Percentiles rank a stretch among this genome's conserved stretches.
Evolutionary conservation across 805 yeast species (phyloP).

Genomic region (Candida nemodendra): DNA sequence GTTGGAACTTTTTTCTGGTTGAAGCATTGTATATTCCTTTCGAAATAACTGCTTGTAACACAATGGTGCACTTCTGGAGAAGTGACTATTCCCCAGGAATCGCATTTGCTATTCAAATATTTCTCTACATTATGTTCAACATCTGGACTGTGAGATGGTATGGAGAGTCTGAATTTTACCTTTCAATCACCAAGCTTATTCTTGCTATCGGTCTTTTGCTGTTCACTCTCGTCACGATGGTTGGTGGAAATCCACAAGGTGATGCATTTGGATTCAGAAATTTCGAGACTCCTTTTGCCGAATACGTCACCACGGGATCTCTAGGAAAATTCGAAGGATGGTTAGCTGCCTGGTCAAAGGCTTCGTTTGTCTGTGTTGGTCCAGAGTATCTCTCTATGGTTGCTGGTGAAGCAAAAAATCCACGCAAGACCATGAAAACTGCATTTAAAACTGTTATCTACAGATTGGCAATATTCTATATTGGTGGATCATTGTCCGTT

Average conservation of each 20-base stretch:
- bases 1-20: conserved; percentile 42
- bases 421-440: conserved; percentile 38
- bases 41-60: conserved; percentile 48
- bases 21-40: conserved; percentile 47
- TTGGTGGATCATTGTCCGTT: conserved; percentile 44
- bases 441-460: conserved; percentile 43
- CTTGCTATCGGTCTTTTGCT: conserved; percentile 47
- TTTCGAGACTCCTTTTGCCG: conserved; percentile 44
- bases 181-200: conserved; percentile 45
- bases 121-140: conserved; percentile 42
- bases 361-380: conserved; percentile 41
- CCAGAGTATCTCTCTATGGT: conserved; percentile 46
- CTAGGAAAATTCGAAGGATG: conserved; percentile 43
- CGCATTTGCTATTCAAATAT: conserved; percentile 42
- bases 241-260: conserved; percentile 53
- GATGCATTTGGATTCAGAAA: conserved; percentile 50
- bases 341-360: conserved; percentile 37
- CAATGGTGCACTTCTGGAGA: conserved; percentile 54
- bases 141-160: conserved; percentile 47
- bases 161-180: conserved; percentile 52
- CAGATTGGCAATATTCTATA: conserved; percentile 43
- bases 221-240: conserved; percentile 53
- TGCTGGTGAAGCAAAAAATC: conserved; percentile 43
- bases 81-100: conserved; percentile 48
- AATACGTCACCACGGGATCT: conserved; percentile 36